These are phyloP conservation scores for Penicillium janthinellum DNA, from an alignment of 2,329 filamentous ascomycete genomes.

Conservation along the genomic window DNA sequence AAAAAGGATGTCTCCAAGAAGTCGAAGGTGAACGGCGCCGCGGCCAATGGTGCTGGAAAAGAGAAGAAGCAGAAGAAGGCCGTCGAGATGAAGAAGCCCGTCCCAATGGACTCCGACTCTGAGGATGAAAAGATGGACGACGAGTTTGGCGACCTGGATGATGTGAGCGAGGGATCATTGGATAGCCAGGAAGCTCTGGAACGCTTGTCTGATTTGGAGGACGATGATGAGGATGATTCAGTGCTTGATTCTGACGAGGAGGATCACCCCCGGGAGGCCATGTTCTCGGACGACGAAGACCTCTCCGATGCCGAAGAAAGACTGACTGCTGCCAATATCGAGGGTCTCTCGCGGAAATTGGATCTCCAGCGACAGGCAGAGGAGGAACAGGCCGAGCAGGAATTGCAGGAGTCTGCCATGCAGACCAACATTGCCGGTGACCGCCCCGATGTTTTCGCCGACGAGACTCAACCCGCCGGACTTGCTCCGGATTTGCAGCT, in stretches of 20 bases:
- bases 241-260: slow-evolving; percentile 74
- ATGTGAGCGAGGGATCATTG: slow-evolving; percentile 47
- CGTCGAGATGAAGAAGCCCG: slow-evolving; percentile 22
- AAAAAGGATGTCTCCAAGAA: slow-evolving; percentile 46
- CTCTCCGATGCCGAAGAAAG: slow-evolving; percentile 85
- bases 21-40: slow-evolving; percentile 37
- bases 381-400: slow-evolving; percentile 78
- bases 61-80: slow-evolving; percentile 32
- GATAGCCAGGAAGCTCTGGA: slow-evolving; percentile 51
- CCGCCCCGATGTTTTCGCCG: slow-evolving; percentile 63
- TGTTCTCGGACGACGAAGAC: slow-evolving; percentile 95
- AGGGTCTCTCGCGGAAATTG: slow-evolving; percentile 81
- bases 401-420: slow-evolving; percentile 80
- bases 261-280: slow-evolving; percentile 59
- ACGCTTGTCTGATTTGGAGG: slow-evolving; percentile 57
- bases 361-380: slow-evolving; percentile 77
- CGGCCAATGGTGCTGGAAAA: slow-evolving; percentile 28
- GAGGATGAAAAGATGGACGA: slow-evolving; percentile 46
- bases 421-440: slow-evolving; percentile 92
- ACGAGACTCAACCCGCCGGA: slow-evolving; percentile 58
- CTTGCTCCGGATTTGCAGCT: slow-evolving; percentile 89
- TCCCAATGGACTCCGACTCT: slow-evolving; percentile 35
- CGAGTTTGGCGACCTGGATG: slow-evolving; percentile 50
- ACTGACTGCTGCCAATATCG: slow-evolving; percentile 94
- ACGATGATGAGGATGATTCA: slow-evolving; percentile 51